phyloP scores from a whole-genome alignment of 1,284 basidiomycete genomes.

The Leccinum subrobustum region DNA sequence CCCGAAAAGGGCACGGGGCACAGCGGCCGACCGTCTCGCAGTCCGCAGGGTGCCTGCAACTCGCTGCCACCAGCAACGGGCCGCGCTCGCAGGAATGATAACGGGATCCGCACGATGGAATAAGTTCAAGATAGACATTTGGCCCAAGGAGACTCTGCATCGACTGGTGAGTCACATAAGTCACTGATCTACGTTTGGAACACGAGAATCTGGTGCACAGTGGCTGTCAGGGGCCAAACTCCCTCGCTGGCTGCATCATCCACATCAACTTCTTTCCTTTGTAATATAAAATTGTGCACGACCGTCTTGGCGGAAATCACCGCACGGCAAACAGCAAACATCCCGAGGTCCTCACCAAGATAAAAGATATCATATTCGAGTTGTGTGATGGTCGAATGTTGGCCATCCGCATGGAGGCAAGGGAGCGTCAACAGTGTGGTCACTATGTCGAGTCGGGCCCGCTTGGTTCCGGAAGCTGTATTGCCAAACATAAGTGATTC shows the following conservation, averaged over 20 bases:
- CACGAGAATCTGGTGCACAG: constrained; percentile 33
- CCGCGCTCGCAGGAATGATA: not conserved
- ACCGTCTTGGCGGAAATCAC: constrained; percentile 18
- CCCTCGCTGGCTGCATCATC: constrained; percentile 29
- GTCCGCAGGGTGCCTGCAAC: not conserved
- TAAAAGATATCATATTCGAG: constrained; percentile 34
- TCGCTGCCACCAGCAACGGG: not conserved
- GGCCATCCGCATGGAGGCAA: constrained; percentile 18
- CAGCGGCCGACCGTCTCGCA: constrained; percentile 5
- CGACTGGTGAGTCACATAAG: not conserved
- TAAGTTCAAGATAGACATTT: not conserved
- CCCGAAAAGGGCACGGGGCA: not conserved
- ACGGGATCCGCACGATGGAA: not conserved
- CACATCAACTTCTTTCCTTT: constrained; percentile 28
- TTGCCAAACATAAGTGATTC: constrained; percentile 4
- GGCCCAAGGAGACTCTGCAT: not conserved
- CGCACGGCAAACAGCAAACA: constrained; percentile 29
- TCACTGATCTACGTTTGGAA: constrained; percentile 17
- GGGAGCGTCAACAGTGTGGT: constrained; percentile 27
- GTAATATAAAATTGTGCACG: constrained; percentile 32
- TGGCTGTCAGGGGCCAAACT: constrained; percentile 32
- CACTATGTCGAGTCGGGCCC: constrained; percentile 26
- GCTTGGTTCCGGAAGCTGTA: constrained; percentile 19
- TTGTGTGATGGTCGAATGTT: constrained; percentile 4
- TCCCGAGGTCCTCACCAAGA: constrained; percentile 27